A percentile compares a stretch with the other conserved stretches of the same genome.
Evolutionary conservation across 768 basidiomycete genomes (phyloP).

Genomic region (Peribolospora baueri): DNA sequence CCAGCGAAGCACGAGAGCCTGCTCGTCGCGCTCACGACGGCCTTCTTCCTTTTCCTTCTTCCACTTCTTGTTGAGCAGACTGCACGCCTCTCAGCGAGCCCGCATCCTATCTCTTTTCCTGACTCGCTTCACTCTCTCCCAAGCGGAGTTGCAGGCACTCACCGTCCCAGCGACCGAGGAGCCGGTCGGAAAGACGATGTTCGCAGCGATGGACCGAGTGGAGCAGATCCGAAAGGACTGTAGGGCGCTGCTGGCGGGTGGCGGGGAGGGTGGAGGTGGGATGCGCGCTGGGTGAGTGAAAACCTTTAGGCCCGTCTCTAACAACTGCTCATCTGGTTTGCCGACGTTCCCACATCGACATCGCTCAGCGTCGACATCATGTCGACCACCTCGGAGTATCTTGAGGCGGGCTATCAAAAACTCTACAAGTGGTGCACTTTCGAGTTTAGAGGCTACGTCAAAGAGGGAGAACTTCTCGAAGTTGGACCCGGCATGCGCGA

Average conservation of each 20-base stretch:
- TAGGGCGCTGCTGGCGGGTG: constrained; percentile 55
- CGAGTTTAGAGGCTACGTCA: constrained; percentile 54
- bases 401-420: constrained; percentile 79
- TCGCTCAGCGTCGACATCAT: constrained; percentile 58
- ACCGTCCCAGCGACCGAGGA: constrained; percentile 41
- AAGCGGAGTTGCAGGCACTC: constrained; percentile 46
- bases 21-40: constrained; percentile 5
- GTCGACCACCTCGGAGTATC: constrained; percentile 47
- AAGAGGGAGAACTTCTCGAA: constrained; percentile 30
- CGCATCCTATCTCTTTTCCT: constrained; percentile 60
- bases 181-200: constrained; percentile 47
- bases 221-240: constrained; percentile 64
- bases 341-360: not conserved
- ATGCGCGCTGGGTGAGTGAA: constrained; percentile 42
- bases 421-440: constrained; percentile 60
- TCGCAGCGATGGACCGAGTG: constrained; percentile 65
- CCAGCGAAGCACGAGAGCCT: not conserved
- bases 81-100: constrained; percentile 43
- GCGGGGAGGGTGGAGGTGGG: constrained; percentile 35
- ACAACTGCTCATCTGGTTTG: not conserved
- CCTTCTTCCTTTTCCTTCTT: not conserved
- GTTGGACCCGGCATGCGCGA: constrained; percentile 41
- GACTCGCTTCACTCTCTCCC: constrained; percentile 53
- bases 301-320: not conserved
- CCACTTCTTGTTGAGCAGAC: constrained; percentile 22